Percentiles rank a stretch among this genome's conserved stretches.
Conservation (phyloP, 75 land plant species). For the Sequoia sempervirens region DNA sequence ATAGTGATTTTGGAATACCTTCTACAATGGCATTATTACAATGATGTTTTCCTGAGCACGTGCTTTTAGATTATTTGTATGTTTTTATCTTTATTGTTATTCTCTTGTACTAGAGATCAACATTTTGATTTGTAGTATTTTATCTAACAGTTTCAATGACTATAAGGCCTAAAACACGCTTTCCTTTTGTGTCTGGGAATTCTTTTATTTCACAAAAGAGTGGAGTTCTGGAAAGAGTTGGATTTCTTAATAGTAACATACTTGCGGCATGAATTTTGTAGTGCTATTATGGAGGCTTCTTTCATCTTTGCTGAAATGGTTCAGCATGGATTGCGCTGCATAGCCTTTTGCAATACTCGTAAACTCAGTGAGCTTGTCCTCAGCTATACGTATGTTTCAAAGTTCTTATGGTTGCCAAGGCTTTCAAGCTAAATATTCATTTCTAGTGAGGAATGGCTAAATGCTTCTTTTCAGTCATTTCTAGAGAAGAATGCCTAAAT, state of each 20-base stretch:
- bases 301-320: slow-evolving; percentile 90
- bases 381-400: slow-evolving; percentile 71
- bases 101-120: background rate
- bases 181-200: background rate
- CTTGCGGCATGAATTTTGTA: slow-evolving; percentile 25
- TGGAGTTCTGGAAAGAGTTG: background rate
- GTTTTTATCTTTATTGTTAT: background rate
- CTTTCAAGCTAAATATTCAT: background rate
- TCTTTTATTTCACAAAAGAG: background rate
- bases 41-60: background rate
- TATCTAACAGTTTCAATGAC: background rate
- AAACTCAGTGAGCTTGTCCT: slow-evolving; percentile 92
- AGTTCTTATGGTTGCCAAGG: background rate
- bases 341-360: slow-evolving; percentile 93
- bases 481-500: background rate
- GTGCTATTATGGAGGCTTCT: slow-evolving; percentile 79
- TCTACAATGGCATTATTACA: background rate
- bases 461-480: background rate
- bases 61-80: background rate
- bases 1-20: background rate
- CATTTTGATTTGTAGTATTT: background rate
- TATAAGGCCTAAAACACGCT: background rate
- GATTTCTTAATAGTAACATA: background rate
- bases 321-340: slow-evolving; percentile 92
- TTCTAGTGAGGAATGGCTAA: background rate